A percentile compares a stretch with the other conserved stretches of the same genome.
These are phyloP conservation scores for Psilocybe cubensis DNA, from an alignment of 768 basidiomycete species.

Conservation along the genomic window DNA sequence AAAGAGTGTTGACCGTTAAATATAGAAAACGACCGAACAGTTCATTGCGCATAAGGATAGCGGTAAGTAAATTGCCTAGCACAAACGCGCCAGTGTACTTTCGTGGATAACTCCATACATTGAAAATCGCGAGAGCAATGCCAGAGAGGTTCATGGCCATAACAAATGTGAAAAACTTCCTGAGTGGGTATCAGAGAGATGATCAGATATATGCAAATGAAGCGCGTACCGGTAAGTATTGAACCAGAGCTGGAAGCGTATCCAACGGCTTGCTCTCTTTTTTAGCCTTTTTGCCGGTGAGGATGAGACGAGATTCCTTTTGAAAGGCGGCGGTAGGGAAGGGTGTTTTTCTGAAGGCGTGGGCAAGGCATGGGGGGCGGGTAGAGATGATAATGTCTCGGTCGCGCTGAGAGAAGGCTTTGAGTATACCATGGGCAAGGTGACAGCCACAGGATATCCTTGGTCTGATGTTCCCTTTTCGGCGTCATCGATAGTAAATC, in stretches of 20 bases:
- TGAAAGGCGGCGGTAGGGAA: slow-evolving; percentile 1
- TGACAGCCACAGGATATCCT: slow-evolving; percentile 26
- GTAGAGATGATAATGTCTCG: slow-evolving; percentile 2
- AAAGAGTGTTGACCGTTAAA: slow-evolving; percentile 68
- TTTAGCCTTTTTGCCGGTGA: slow-evolving; percentile 21
- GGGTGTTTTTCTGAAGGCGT: slow-evolving; percentile 3
- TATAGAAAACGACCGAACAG: slow-evolving; percentile 81
- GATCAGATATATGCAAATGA: not conserved
- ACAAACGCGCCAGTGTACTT: slow-evolving; percentile 72
- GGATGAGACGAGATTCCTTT: slow-evolving; percentile 2
- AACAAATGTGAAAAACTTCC: slow-evolving; percentile 74
- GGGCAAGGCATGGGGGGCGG: slow-evolving; percentile 3
- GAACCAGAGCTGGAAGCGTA: slow-evolving; percentile 73
- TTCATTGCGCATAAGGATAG: slow-evolving; percentile 82
- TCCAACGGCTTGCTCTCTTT: slow-evolving; percentile 54
- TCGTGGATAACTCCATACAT: slow-evolving; percentile 69
- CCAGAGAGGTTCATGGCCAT: slow-evolving; percentile 63
- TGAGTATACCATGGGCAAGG: slow-evolving; percentile 18
- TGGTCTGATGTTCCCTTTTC: slow-evolving; percentile 39
- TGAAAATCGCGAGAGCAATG: slow-evolving; percentile 60
- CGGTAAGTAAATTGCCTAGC: slow-evolving; percentile 71
- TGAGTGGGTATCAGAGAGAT: slow-evolving; percentile 24
- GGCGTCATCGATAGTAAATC: slow-evolving; percentile 33
- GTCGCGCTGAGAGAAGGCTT: slow-evolving; percentile 3
- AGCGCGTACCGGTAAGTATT: slow-evolving; percentile 69